These are phyloP conservation scores for Camillea tinctor DNA, from an alignment of 2,329 filamentous ascomycete species.

Conservation along the genomic window DNA sequence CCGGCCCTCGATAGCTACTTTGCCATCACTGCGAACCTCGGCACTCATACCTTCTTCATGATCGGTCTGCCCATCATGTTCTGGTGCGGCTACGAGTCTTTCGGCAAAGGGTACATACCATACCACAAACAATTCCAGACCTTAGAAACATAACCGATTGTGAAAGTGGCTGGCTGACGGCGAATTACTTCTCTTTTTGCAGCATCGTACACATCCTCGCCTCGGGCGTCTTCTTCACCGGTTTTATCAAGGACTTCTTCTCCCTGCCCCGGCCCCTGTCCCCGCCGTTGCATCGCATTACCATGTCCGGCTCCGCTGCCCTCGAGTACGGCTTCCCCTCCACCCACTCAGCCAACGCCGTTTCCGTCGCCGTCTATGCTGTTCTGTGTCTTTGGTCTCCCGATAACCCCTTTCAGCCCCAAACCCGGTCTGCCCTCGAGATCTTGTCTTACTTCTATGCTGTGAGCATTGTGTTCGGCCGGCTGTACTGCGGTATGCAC, in stretches of 20 bases:
- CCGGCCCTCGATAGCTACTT: slow-evolving; percentile 94
- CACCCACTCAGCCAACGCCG: slow-evolving; percentile 94
- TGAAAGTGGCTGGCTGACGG: slow-evolving; percentile 11
- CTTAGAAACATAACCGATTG: not conserved
- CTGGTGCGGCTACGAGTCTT: slow-evolving; percentile 86
- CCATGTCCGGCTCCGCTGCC: slow-evolving; percentile 93
- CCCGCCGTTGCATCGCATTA: slow-evolving; percentile 88
- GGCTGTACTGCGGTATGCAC: slow-evolving; percentile 98
- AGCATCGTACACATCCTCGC: slow-evolving; percentile 75
- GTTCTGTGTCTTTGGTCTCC: slow-evolving; percentile 68
- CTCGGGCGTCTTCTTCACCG: slow-evolving; percentile 79
- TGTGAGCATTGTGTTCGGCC: slow-evolving; percentile 82
- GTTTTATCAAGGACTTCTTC: slow-evolving; percentile 90
- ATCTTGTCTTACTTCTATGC: slow-evolving; percentile 78
- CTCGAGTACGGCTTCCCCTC: slow-evolving; percentile 97
- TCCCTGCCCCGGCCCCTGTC: slow-evolving; percentile 90
- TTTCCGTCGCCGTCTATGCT: slow-evolving; percentile 86
- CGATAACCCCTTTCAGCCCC: slow-evolving; percentile 59
- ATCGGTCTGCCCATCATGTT: slow-evolving; percentile 89
- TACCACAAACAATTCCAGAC: slow-evolving; percentile 36
- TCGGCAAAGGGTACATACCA: slow-evolving; percentile 79
- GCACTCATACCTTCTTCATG: slow-evolving; percentile 99
- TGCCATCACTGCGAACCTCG: slow-evolving; percentile 91
- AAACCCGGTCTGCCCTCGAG: slow-evolving; percentile 63
- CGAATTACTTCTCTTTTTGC: slow-evolving; percentile 3